phyloP scores from a whole-genome alignment of 176 grass and related monocot genomes.

The Oryza punctata region DNA sequence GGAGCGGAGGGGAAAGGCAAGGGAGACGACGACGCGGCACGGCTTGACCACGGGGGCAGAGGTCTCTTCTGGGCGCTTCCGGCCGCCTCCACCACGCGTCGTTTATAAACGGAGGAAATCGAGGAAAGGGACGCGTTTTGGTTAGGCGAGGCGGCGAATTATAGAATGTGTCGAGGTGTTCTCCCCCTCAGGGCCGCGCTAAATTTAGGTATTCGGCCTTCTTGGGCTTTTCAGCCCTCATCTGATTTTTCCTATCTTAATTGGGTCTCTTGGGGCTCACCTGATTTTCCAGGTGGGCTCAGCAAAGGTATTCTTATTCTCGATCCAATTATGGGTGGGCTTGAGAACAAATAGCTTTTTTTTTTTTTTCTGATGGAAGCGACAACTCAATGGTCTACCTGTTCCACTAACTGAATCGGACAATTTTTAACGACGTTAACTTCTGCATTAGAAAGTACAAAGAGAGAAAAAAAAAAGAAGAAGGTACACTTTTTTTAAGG shows the following conservation, averaged over 20 bases:
- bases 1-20: background rate
- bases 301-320: no score
- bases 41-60: background rate
- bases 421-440: no score
- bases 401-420: no score
- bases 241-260: background rate
- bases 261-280: background rate
- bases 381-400: no score
- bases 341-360: no score
- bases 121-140: background rate
- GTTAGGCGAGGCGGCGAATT: background rate
- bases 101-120: background rate
- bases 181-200: no score
- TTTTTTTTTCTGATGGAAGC: no score
- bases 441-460: no score
- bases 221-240: background rate
- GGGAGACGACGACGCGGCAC: background rate
- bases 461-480: no score
- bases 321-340: background rate
- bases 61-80: background rate
- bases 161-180: background rate
- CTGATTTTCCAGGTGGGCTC: background rate
- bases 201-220: background rate
- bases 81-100: background rate
- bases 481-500: no score